These are phyloP conservation scores for Aeschynomene evenia DNA, from an alignment of 306 rosid genomes.

Conservation along the genomic window DNA sequence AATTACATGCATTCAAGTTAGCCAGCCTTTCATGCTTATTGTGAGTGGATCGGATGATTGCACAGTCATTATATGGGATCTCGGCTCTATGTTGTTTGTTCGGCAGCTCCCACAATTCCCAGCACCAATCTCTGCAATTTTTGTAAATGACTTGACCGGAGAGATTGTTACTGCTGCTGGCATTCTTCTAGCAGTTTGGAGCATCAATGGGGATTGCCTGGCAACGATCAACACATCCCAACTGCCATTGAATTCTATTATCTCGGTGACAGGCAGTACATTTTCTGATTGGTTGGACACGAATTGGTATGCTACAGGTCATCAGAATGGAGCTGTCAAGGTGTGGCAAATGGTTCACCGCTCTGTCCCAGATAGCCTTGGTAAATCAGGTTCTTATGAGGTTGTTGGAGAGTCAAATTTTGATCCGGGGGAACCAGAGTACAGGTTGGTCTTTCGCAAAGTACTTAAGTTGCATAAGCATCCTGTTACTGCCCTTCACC, in stretches of 20 bases:
- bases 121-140: slow-evolving; percentile 76
- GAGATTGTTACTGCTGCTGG: slow-evolving; percentile 97
- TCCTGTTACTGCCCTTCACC: slow-evolving; percentile 86
- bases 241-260: slow-evolving; percentile 92
- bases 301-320: slow-evolving; percentile 97
- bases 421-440: slow-evolving; percentile 63
- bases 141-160: slow-evolving; percentile 91
- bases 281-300: slow-evolving; percentile 91
- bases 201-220: slow-evolving; percentile 95
- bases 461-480: slow-evolving; percentile 85
- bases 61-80: slow-evolving; percentile 96
- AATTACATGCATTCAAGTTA: slow-evolving; percentile 88
- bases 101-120: slow-evolving; percentile 98
- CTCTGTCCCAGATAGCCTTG: slow-evolving; percentile 52
- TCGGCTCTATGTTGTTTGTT: slow-evolving; percentile 85
- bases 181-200: slow-evolving; percentile 90
- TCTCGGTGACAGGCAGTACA: slow-evolving; percentile 75
- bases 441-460: slow-evolving; percentile 72
- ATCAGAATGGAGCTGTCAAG: slow-evolving; percentile 98
- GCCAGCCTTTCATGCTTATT: slow-evolving; percentile 97
- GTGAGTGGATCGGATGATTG: slow-evolving; percentile 98
- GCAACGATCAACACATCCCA: slow-evolving; percentile 88
- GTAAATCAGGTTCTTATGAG: slow-evolving; percentile 52
- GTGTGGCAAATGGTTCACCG: slow-evolving; percentile 95
- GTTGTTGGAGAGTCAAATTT: slow-evolving; percentile 43